Evolutionary conservation across 352 stramenopile species (phyloP), one percentile per base, ranked within the genome.

Genomic region (Globisporangium solare): DNA sequence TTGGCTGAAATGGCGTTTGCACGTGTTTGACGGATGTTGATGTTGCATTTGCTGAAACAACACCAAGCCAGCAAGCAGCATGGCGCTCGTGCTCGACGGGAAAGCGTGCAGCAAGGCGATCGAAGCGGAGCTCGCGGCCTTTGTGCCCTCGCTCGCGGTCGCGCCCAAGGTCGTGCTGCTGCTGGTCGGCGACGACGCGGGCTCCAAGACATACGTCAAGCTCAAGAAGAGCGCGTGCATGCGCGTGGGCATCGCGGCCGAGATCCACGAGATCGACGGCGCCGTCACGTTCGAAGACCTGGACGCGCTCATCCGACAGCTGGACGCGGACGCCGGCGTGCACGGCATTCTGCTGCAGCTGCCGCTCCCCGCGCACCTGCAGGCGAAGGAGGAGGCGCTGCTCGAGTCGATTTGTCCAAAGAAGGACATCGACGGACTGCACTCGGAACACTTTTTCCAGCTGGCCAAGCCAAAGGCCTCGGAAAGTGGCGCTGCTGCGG

Each of bases 351-450:
- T 99, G 35, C 80, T 99, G 15, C 97, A 99, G 73, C 55, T 94
- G 58, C 82, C 81, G 22, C 63, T 94, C 39, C 79, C 83, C 17
- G 61, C 56, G 45, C 76, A 85, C 37, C 59, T 89, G 49, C 67
- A 77, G 53, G 10, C 57, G 5, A 51, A 97, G 67, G 95, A 99
- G 68, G 71, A 94, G 56, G 65, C 50, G 21, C 83, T 99, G 39
- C 83, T 99, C 40, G 76, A 97, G 53, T 66, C 79, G 3, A 97
- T 99, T 54, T 67, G 58, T 43, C 74, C 88, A 3, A 63, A 73
- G 11, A 99, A 99, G 64, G 97, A 99, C 76, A 97, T 99, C 14
- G 98, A 99, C 68, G 98, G 97, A n/a, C 87, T 99, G 43, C 95
- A 99, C 71, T 95, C 97, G 52, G 66, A 89, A 42, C 99, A 99